A percentile compares a stretch with the other conserved stretches of the same genome.
Conservation (phyloP, 306 rosid species). For the Erythrophleum fordii region DNA sequence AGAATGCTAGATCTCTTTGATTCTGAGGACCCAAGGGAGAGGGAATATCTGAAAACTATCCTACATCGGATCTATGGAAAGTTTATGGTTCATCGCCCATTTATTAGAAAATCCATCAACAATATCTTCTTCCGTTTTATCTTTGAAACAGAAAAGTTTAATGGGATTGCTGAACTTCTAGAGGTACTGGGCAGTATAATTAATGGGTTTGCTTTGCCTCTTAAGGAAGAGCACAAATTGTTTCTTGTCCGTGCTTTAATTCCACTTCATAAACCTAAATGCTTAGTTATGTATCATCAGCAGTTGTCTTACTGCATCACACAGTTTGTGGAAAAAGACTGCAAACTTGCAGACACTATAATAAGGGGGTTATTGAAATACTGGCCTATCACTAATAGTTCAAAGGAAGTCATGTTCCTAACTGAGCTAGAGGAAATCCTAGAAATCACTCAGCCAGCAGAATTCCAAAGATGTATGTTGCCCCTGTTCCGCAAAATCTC, state of each 20-base stretch:
- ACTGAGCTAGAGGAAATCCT: slow-evolving; percentile 83
- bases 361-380: slow-evolving; percentile 83
- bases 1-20: slow-evolving; percentile 4
- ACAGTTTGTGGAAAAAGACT: slow-evolving; percentile 86
- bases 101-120: slow-evolving; percentile 74
- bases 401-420: slow-evolving; percentile 85
- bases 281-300: slow-evolving; percentile 77
- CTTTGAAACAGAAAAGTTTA: slow-evolving; percentile 63
- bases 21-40: slow-evolving; percentile 20
- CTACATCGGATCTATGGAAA: slow-evolving; percentile 72
- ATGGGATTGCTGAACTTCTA: slow-evolving; percentile 42
- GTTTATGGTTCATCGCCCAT: slow-evolving; percentile 83
- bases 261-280: slow-evolving; percentile 84
- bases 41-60: slow-evolving; percentile 73
- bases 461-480: slow-evolving; percentile 86
- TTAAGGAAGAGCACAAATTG: slow-evolving; percentile 42
- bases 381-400: slow-evolving; percentile 90
- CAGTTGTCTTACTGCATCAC: slow-evolving; percentile 76
- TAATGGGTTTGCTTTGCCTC: slow-evolving; percentile 39
- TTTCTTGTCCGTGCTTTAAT: slow-evolving; percentile 73
- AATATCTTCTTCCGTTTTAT: slow-evolving; percentile 57
- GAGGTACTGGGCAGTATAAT: slow-evolving; percentile 7
- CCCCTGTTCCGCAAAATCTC: slow-evolving; percentile 71
- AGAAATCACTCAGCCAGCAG: slow-evolving; percentile 83
- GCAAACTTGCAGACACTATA: slow-evolving; percentile 87